Evolutionary conservation across 2,329 filamentous ascomycete species (phyloP).

Genomic region (Colletotrichum chrysophilum): DNA sequence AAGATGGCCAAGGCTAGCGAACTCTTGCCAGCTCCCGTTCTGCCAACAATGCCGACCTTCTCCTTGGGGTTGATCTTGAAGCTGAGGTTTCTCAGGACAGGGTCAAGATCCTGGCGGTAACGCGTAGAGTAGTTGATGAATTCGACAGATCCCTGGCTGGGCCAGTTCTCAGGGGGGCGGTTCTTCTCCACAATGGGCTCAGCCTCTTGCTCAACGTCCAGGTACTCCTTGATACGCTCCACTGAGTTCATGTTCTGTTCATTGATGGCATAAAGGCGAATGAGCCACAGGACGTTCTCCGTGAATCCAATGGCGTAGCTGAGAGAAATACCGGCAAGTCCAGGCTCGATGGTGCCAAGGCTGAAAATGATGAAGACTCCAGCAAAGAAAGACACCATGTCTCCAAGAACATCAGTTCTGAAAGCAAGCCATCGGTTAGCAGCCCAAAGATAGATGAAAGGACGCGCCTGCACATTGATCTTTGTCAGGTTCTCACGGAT

Average conservation of each 20-base stretch:
- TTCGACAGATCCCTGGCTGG: conserved; percentile 81
- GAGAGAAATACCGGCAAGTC: conserved; percentile 89
- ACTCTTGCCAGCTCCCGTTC: conserved; percentile 96
- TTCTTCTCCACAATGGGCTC: conserved; percentile 77
- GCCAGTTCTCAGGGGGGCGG: conserved; percentile 82
- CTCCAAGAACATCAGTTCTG: conserved; percentile 87
- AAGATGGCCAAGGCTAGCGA: conserved; percentile 93
- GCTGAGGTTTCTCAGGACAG: conserved; percentile 81
- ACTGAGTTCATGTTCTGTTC: conserved; percentile 99
- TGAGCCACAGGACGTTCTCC: conserved; percentile 95
- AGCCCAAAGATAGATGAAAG: conserved; percentile 96
- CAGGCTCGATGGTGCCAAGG: conserved; percentile 82
- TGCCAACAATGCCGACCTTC: conserved; percentile 95
- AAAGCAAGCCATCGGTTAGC: conserved; percentile 97
- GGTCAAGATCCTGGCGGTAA: conserved; percentile 86
- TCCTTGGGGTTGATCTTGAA: conserved; percentile 87
- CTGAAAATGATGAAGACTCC: conserved; percentile 89
- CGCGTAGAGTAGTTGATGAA: conserved; percentile 90
- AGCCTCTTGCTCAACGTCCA: conserved; percentile 95
- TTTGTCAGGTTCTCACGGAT: conserved; percentile 87
- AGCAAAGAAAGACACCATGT: conserved; percentile 91
- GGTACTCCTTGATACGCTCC: conserved; percentile 95
- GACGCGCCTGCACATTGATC: conserved; percentile 89
- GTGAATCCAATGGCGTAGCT: conserved; percentile 97
- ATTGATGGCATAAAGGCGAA: conserved; percentile 90